A percentile compares a stretch with the other conserved stretches of the same genome.
phyloP scores from a whole-genome alignment of 805 yeast species.

The Saccharomyces mikatae region DNA sequence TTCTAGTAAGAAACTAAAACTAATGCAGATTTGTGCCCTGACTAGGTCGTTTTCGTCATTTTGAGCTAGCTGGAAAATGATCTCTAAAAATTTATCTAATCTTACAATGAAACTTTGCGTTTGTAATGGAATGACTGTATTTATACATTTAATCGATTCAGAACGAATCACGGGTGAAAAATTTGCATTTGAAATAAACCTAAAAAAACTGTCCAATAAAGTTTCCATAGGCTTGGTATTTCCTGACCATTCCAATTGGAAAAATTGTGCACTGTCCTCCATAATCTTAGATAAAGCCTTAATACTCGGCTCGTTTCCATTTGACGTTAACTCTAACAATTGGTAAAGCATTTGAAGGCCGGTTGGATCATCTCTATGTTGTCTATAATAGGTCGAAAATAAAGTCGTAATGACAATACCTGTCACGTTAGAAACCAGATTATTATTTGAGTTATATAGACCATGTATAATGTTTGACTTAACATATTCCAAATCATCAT shows the following conservation, averaged over 20 bases:
- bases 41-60: slow-evolving; percentile 48
- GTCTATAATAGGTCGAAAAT: slow-evolving; percentile 43
- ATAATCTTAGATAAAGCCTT: slow-evolving; percentile 79
- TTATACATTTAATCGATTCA: slow-evolving; percentile 61
- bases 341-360: slow-evolving; percentile 64
- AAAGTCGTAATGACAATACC: slow-evolving; percentile 85
- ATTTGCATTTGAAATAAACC: slow-evolving; percentile 36
- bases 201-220: slow-evolving; percentile 58
- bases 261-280: slow-evolving; percentile 67
- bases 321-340: slow-evolving; percentile 51
- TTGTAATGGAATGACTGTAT: slow-evolving; percentile 63
- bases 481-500: slow-evolving; percentile 36
- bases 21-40: slow-evolving; percentile 65
- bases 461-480: slow-evolving; percentile 38
- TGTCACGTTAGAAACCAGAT: slow-evolving; percentile 71
- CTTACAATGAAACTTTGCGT: slow-evolving; percentile 57
- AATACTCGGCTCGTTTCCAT: slow-evolving; percentile 40
- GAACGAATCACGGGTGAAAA: slow-evolving; percentile 44
- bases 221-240: slow-evolving; percentile 53
- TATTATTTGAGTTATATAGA: slow-evolving; percentile 18
- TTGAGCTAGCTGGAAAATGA: slow-evolving; percentile 62
- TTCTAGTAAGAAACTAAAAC: slow-evolving; percentile 65
- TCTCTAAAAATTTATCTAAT: slow-evolving; percentile 56
- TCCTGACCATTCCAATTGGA: slow-evolving; percentile 60
- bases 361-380: slow-evolving; percentile 33